Percentiles rank a stretch among this genome's conserved stretches.
Evolutionary conservation across 2,329 filamentous ascomycete genomes (phyloP).

Genomic region (Trichoderma citrinoviride): DNA sequence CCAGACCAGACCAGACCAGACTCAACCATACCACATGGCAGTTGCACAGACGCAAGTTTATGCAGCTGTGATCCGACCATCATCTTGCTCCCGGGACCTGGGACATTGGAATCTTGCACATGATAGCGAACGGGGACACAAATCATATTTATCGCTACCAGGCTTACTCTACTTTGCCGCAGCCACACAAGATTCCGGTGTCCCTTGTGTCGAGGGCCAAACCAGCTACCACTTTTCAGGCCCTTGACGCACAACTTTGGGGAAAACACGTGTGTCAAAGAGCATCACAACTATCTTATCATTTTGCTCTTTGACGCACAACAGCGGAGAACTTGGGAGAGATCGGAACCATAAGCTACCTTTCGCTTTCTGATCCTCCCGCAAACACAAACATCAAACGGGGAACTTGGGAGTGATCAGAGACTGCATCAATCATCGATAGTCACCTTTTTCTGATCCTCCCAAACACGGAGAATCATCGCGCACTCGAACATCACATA

Average conservation of each 20-base stretch:
- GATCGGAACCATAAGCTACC: neutral
- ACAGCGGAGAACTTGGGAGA: neutral
- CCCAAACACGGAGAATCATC: neutral
- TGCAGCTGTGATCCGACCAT: neutral
- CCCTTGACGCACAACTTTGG: neutral
- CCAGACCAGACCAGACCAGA: neutral
- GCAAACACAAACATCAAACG: neutral
- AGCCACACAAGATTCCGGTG: neutral
- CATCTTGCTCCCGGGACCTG: neutral
- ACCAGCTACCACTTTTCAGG: neutral
- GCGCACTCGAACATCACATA: neutral
- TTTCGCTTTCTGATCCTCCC: neutral
- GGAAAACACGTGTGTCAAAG: neutral
- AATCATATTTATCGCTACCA: neutral
- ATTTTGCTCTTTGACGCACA: neutral
- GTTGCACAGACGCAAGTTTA: neutral
- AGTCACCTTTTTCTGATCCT: neutral
- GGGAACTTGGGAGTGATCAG: slow-evolving; percentile 3
- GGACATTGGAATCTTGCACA: neutral
- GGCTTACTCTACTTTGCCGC: neutral
- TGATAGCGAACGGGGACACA: slow-evolving; percentile 1
- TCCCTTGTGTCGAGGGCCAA: neutral
- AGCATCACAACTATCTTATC: neutral
- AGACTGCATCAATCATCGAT: neutral
- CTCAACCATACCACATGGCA: neutral